A percentile compares a stretch with the other conserved stretches of the same genome.
Conservation (phyloP, 768 basidiomycete genomes). For the Amanita thiersii region DNA sequence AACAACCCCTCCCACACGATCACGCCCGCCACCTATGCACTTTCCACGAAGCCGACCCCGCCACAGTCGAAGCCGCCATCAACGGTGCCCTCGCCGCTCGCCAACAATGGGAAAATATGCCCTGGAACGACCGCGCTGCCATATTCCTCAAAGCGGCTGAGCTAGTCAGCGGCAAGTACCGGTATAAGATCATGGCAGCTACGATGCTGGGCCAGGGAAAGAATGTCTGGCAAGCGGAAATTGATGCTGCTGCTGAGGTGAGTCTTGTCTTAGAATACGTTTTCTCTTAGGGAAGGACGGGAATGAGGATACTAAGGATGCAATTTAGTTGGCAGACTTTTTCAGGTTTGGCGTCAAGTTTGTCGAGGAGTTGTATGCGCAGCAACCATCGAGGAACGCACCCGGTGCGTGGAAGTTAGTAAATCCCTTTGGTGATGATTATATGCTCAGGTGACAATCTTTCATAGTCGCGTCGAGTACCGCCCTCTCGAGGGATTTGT, state of each 20-base stretch:
- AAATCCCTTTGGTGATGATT: neutral
- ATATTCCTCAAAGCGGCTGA: conserved; percentile 99
- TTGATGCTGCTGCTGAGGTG: conserved; percentile 97
- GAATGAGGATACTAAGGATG: neutral
- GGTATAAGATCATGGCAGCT: conserved; percentile 91
- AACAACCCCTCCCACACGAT: conserved; percentile 81
- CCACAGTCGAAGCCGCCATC: conserved; percentile 71
- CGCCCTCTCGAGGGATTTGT: conserved; percentile 98
- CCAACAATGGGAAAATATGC: conserved; percentile 84
- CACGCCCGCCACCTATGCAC: conserved; percentile 74
- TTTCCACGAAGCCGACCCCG: conserved; percentile 84
- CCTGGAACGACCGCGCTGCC: conserved; percentile 95
- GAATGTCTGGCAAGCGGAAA: conserved; percentile 99
- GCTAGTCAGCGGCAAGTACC: conserved; percentile 89
- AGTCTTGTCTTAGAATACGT: conserved; percentile 11
- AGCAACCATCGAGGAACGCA: conserved; percentile 84
- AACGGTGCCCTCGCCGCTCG: conserved; percentile 84
- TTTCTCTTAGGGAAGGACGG: neutral
- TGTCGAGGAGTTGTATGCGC: conserved; percentile 88
- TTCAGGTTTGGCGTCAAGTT: conserved; percentile 95
- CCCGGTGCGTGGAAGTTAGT: conserved; percentile 92
- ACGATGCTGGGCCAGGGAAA: conserved; percentile 99
- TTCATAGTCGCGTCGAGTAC: conserved; percentile 81
- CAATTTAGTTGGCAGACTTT: conserved; percentile 73
- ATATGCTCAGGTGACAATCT: conserved; percentile 1